Conservation (phyloP, 2,329 filamentous ascomycete genomes). For the Claviceps pusilla region DNA sequence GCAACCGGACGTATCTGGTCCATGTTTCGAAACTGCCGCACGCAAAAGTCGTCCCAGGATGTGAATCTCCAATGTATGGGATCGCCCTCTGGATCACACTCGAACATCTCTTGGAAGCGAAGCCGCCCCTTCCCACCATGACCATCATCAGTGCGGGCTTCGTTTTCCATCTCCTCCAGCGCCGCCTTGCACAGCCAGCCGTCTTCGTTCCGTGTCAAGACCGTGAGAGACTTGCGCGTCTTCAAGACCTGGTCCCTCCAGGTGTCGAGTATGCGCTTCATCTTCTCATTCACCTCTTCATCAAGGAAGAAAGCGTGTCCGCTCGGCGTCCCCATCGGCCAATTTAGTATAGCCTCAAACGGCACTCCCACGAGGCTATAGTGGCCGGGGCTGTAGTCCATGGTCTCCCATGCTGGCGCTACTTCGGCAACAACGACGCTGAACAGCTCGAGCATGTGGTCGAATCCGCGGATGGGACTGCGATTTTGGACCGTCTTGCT, state of each 20-base stretch:
- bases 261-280: not conserved
- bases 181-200: not conserved
- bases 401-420: slow-evolving; percentile 10
- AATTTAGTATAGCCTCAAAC: slow-evolving; percentile 42
- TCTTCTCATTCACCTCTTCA: slow-evolving; percentile 30
- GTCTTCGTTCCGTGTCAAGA: not conserved
- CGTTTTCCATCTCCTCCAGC: not conserved
- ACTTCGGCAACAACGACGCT: slow-evolving; percentile 6
- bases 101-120: not conserved
- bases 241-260: not conserved
- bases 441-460: slow-evolving; percentile 11
- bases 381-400: not conserved
- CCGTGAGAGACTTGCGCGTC: not conserved
- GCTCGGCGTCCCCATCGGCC: slow-evolving; percentile 40
- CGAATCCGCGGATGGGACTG: slow-evolving; percentile 6
- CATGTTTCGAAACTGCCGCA: not conserved
- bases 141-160: too few species aligned
- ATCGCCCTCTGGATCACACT: not conserved
- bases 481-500: not conserved
- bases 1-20: not conserved
- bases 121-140: too few species aligned
- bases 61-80: not conserved
- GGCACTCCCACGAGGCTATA: slow-evolving; percentile 34
- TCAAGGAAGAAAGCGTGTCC: slow-evolving; percentile 40
- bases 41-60: not conserved